A percentile compares a stretch with the other conserved stretches of the same genome.
Evolutionary conservation across 1,284 basidiomycete genomes (phyloP).

Genomic region (Fomitiporia mediterranea): DNA sequence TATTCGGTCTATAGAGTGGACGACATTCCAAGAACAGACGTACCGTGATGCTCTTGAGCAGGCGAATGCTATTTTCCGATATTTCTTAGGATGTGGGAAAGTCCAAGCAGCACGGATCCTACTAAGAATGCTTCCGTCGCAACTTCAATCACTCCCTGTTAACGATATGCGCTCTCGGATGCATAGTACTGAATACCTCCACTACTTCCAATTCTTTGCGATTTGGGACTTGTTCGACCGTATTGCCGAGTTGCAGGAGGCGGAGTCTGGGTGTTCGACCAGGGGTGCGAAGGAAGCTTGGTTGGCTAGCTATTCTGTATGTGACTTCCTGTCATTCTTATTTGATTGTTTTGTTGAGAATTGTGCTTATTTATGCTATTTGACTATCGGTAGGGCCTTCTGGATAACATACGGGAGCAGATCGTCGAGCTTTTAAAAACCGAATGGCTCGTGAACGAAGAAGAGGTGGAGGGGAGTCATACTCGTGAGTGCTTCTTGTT

Average conservation of each 20-base stretch:
- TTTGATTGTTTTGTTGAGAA: not conserved
- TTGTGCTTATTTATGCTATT: not conserved
- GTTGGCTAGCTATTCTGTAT: slow-evolving; percentile 60
- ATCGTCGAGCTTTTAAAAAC: slow-evolving; percentile 65
- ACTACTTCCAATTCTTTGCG: slow-evolving; percentile 69
- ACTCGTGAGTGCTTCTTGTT: slow-evolving; percentile 32
- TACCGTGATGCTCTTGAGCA: slow-evolving; percentile 78
- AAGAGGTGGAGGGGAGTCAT: slow-evolving; percentile 31
- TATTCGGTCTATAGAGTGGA: slow-evolving; percentile 91
- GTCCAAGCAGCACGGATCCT: slow-evolving; percentile 67
- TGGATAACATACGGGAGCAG: slow-evolving; percentile 56
- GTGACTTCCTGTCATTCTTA: slow-evolving; percentile 11
- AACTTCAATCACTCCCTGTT: slow-evolving; percentile 47
- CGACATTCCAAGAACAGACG: slow-evolving; percentile 73
- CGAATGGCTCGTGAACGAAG: slow-evolving; percentile 66
- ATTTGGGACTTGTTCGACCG: slow-evolving; percentile 61
- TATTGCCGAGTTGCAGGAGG: slow-evolving; percentile 52
- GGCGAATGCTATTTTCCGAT: slow-evolving; percentile 80
- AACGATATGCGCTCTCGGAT: slow-evolving; percentile 48
- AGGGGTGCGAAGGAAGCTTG: slow-evolving; percentile 56
- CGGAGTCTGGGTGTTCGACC: slow-evolving; percentile 48
- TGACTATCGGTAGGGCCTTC: slow-evolving; percentile 38
- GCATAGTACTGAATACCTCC: slow-evolving; percentile 62
- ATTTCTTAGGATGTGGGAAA: slow-evolving; percentile 79
- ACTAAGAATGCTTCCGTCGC: slow-evolving; percentile 60